Base-by-base conservation (phyloP, 305 asterid genomes). In the Fraxinus nigra region DNA sequence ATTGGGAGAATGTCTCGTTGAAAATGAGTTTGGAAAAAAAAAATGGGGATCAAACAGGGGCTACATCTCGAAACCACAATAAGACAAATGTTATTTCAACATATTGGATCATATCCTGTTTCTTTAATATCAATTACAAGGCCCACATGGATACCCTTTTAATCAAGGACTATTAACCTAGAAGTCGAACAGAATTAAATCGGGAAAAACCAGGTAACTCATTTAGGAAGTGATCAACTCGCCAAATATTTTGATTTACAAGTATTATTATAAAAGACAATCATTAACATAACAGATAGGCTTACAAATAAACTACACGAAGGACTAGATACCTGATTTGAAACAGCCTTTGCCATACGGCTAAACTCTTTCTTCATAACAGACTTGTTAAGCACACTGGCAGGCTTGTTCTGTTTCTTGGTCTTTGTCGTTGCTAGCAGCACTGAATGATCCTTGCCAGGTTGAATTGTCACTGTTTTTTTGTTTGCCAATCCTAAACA, bases 311-410 rank as follows among this genome's bases (percentile, higher is more conserved):
- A 61, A n/a, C 10, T 7, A 7, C 51, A 35, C 6, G 5, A 16
- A 6, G 13, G 67, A 3, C 26, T 32, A 54, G 59, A 22, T 56
- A 89, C 93, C 86, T 92, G 96, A 80, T 90, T 92, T 8, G 79
- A 40, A 46, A 92, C 96, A 84, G 96, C 91, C 90, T 92, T 90
- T 35, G 94, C 91, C 94, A 89, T 92, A 75, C 96, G 88, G 87
- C 79, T 76, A 86, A 90, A 90, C 67, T 90, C 94, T 79, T 92
- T 90, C 92, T 90, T 92, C 94, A 92, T 86, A 84, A 90, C 87
- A 82, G 94, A 92, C 82, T 90, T 92, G 90, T 92, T 87, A 63
- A 92, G 88, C 89, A 85, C 82, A 30, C 82, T 82, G 46, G 94
- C 80, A 3, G 94, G 96, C 87, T 89, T 92, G 81, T 88, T 90